Evolutionary conservation across 2,329 filamentous ascomycete species (phyloP).

Genomic region (Emmonsiellopsis sp.): DNA sequence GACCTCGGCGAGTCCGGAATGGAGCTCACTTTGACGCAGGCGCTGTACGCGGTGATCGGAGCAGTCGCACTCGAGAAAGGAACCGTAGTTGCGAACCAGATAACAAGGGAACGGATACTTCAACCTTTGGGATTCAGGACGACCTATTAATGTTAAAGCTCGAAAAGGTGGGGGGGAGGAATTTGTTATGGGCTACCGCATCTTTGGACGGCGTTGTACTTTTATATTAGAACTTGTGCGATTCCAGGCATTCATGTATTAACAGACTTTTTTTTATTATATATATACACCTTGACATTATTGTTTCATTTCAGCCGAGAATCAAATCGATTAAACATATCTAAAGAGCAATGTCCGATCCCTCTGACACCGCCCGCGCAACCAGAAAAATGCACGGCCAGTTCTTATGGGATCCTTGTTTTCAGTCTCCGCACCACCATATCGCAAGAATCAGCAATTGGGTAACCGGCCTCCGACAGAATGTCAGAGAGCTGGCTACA

Average conservation of each 20-base stretch:
- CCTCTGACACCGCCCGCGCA: slow-evolving; percentile 81
- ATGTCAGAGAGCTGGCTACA: slow-evolving; percentile 47
- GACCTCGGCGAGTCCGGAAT: slow-evolving; percentile 65
- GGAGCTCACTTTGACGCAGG: slow-evolving; percentile 63
- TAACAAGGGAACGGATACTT: slow-evolving; percentile 70
- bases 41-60: slow-evolving; percentile 77
- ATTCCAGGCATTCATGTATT: slow-evolving; percentile 8
- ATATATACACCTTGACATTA: background rate
- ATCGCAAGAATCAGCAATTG: slow-evolving; percentile 58
- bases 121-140: slow-evolving; percentile 35
- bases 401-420: slow-evolving; percentile 58
- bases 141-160: slow-evolving; percentile 11
- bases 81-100: slow-evolving; percentile 61
- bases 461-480: slow-evolving; percentile 54
- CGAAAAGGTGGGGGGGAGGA: background rate
- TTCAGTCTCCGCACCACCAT: slow-evolving; percentile 50
- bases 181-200: slow-evolving; percentile 6
- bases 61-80: slow-evolving; percentile 85
- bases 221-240: slow-evolving; percentile 3
- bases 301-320: background rate
- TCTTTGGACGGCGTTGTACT: slow-evolving; percentile 11
- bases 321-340: background rate
- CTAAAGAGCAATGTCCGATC: slow-evolving; percentile 49
- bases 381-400: slow-evolving; percentile 57
- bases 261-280: slow-evolving; percentile 4